Evolutionary conservation across 2,329 filamentous ascomycete species (phyloP), one percentile per base, ranked within the genome.

Genomic region (Leptosphaerulina australis): DNA sequence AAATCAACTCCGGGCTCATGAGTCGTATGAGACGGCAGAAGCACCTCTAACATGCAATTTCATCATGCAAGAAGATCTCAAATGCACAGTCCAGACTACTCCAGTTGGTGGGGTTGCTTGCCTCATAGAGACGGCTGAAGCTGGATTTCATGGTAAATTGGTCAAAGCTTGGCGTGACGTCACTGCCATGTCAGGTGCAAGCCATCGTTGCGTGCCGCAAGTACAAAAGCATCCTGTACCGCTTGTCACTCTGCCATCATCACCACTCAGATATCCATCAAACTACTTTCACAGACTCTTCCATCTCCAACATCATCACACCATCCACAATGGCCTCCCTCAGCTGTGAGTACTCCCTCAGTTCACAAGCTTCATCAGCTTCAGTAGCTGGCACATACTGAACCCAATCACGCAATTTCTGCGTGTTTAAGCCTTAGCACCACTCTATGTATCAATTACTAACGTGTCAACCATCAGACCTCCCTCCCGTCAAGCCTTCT

Each of bases 401-500:
- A 44, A 29, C 34, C 31, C n/a, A 8, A 47, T 39, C 15, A 57
- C 51, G 56, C 51, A 59, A 56, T 58, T 46, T 35, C 35, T 31
- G 22, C 40, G 35, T 47, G 31, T 38, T 37, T 50, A 38, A 45
- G 31, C 31, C 31, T 26, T 11, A 44, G 26, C 46, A 56, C 44
- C 28, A 48, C 17, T 34, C 30, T 15, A 51, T 41, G 33, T 25
- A 36, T 26, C 43, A 36, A 48, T 41, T 38, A 48, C 62, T 69
- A 58, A 69, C 53, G 24, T 21, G 12, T 15, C 29, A 21, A 43
- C 22, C 39, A 51, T 37, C 59, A 86, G 83, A 88, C 74, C 82
- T 90, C 47, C 87, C 87, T 63, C 81, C 92, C 64, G 94, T 99
- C 72, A 97, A 97, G 88, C 94, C 94, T 66, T 97, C 92, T 72